Evolutionary conservation across 202 grass and related monocot genomes (phyloP).

Genomic region (Bolboschoenoplectus hybrid): DNA sequence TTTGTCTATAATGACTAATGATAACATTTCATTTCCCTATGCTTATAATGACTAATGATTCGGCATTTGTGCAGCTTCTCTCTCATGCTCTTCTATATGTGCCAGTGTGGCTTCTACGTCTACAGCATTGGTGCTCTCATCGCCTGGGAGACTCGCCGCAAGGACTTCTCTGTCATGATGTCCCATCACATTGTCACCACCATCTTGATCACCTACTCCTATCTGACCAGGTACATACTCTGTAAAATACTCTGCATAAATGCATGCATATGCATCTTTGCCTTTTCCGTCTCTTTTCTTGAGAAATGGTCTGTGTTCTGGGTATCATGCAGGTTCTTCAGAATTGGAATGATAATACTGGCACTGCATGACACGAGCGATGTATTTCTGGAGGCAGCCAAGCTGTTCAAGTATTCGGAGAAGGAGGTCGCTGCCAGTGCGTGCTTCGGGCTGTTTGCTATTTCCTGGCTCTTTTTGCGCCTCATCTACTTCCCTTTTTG

Average conservation of each 20-base stretch:
- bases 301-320: conserved; percentile 17
- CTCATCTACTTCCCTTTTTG: conserved; percentile 99
- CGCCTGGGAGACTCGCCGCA: conserved; percentile 98
- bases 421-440: conserved; percentile 85
- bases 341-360: conserved; percentile 87
- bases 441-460: conserved; percentile 84
- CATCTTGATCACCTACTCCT: conserved; percentile 80
- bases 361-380: conserved; percentile 91
- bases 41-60: conserved; percentile 20
- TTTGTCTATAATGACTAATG: neutral
- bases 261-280: conserved; percentile 20
- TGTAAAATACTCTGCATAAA: conserved; percentile 13
- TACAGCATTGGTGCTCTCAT: conserved; percentile 93
- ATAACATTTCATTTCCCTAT: too few species aligned
- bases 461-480: conserved; percentile 81
- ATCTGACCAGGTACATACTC: conserved; percentile 70
- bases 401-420: conserved; percentile 96
- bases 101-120: conserved; percentile 97
- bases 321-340: conserved; percentile 71
- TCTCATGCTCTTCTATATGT: conserved; percentile 97
- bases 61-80: conserved; percentile 44
- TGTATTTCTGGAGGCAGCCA: conserved; percentile 92
- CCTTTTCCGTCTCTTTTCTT: neutral
- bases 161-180: conserved; percentile 99
- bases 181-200: conserved; percentile 97